Conservation (phyloP, 805 yeast species). For the Ogataea paradorogensis region DNA sequence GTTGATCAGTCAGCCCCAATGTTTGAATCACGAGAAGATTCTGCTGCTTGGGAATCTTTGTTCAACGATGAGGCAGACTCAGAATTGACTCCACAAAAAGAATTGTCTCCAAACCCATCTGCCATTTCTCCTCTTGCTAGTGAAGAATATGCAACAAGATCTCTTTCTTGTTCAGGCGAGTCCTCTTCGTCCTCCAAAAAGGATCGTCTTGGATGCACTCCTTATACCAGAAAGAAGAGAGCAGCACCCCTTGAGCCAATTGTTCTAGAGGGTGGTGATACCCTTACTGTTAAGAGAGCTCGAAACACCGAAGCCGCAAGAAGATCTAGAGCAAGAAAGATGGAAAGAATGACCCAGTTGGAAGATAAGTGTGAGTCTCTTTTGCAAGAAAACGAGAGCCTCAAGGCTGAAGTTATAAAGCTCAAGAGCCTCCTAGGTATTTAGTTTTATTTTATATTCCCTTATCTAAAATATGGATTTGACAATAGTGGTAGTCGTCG, state of each 20-base stretch:
- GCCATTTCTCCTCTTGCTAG: conserved; percentile 5
- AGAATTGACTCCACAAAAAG: conserved; percentile 1
- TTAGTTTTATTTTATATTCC: neutral
- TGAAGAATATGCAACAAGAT: conserved; percentile 3
- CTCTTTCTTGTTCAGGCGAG: conserved; percentile 3
- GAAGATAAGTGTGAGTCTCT: conserved; percentile 74
- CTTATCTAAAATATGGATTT: neutral
- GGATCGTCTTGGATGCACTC: conserved; percentile 73
- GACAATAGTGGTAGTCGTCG: neutral
- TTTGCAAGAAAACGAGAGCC: conserved; percentile 51
- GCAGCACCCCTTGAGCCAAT: conserved; percentile 69
- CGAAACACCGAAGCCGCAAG: conserved; percentile 98
- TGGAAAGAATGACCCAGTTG: conserved; percentile 80
- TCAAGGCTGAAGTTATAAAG: conserved; percentile 57
- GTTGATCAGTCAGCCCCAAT: conserved; percentile 47
- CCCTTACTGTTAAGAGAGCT: conserved; percentile 83
- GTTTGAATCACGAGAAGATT: conserved; percentile 52
- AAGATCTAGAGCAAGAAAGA: conserved; percentile 89
- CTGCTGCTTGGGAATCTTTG: conserved; percentile 53
- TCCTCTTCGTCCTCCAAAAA: conserved; percentile 34
- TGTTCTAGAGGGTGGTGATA: conserved; percentile 55
- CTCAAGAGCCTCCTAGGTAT: conserved; percentile 40
- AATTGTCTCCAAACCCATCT: neutral
- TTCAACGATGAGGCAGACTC: conserved; percentile 40
- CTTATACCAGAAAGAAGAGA: conserved; percentile 78